These are phyloP conservation scores for Kwoniella europaea DNA, from an alignment of 768 basidiomycete genomes.

Conservation along the genomic window DNA sequence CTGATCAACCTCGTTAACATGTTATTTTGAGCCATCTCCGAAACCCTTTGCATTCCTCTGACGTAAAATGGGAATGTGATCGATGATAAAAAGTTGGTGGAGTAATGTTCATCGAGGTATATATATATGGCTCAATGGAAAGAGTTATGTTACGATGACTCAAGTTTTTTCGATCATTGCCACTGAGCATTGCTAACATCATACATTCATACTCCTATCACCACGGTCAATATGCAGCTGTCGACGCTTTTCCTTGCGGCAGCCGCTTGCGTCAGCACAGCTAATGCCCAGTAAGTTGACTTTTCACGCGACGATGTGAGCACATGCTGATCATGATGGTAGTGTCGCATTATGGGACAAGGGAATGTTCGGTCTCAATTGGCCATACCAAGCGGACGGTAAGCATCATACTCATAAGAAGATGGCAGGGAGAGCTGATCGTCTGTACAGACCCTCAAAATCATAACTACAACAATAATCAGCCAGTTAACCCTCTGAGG, in stretches of 20 bases:
- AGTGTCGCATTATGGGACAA: constrained; percentile 43
- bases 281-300: constrained; percentile 21
- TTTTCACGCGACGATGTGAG: background rate
- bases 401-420: background rate
- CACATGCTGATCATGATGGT: background rate
- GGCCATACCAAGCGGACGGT: constrained; percentile 38
- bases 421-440: background rate
- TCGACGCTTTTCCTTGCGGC: background rate
- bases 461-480: constrained; percentile 37
- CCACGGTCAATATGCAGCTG: constrained; percentile 1
- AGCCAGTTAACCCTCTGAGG: constrained; percentile 36
- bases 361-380: constrained; percentile 50
- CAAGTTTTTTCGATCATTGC: background rate
- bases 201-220: background rate
- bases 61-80: background rate
- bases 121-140: constrained; percentile 2
- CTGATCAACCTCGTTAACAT: background rate
- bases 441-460: constrained; percentile 3
- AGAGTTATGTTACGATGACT: background rate
- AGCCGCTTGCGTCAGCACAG: constrained; percentile 6
- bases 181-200: background rate
- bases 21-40: background rate
- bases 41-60: background rate
- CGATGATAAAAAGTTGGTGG: background rate
- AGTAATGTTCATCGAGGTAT: constrained; percentile 1